phyloP scores from a whole-genome alignment of 768 basidiomycete genomes.

The Lactarius deliciosus region DNA sequence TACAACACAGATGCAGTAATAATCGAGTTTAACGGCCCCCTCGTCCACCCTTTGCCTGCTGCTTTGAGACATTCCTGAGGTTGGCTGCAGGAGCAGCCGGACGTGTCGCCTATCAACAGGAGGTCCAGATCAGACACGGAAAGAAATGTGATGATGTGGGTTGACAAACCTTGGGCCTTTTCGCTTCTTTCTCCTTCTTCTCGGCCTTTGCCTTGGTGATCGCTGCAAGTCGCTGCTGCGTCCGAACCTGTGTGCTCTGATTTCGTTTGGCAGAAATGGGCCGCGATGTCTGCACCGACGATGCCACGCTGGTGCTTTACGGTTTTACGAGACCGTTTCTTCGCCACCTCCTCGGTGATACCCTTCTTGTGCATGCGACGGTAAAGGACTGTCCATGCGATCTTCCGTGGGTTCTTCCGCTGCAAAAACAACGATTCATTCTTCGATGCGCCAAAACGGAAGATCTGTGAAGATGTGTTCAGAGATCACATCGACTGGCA shows the following conservation, averaged over 20 bases:
- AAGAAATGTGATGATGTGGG: background rate
- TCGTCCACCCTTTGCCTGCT: slow-evolving; percentile 93
- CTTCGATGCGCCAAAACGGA: slow-evolving; percentile 94
- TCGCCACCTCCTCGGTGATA: slow-evolving; percentile 97
- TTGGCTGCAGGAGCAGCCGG: slow-evolving; percentile 54
- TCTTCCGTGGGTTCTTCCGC: slow-evolving; percentile 99
- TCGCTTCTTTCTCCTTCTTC: slow-evolving; percentile 94
- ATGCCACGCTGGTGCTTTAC: slow-evolving; percentile 99
- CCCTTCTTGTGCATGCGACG: slow-evolving; percentile 99
- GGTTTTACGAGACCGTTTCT: slow-evolving; percentile 95
- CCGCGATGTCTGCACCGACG: slow-evolving; percentile 90
- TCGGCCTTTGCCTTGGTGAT: slow-evolving; percentile 93
- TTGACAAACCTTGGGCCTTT: slow-evolving; percentile 76
- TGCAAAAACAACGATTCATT: slow-evolving; percentile 96
- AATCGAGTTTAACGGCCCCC: slow-evolving; percentile 56
- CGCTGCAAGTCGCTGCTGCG: slow-evolving; percentile 77
- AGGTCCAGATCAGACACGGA: background rate
- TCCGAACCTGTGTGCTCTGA: slow-evolving; percentile 83
- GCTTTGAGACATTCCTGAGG: slow-evolving; percentile 85
- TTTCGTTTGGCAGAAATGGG: slow-evolving; percentile 90
- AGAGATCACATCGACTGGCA: background rate
- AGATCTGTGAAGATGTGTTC: slow-evolving; percentile 55
- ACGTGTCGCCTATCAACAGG: slow-evolving; percentile 46
- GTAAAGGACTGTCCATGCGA: slow-evolving; percentile 94
- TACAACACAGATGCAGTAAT: slow-evolving; percentile 14